Evolutionary conservation across 768 basidiomycete species (phyloP).

Genomic region (Tulasnella sp.): DNA sequence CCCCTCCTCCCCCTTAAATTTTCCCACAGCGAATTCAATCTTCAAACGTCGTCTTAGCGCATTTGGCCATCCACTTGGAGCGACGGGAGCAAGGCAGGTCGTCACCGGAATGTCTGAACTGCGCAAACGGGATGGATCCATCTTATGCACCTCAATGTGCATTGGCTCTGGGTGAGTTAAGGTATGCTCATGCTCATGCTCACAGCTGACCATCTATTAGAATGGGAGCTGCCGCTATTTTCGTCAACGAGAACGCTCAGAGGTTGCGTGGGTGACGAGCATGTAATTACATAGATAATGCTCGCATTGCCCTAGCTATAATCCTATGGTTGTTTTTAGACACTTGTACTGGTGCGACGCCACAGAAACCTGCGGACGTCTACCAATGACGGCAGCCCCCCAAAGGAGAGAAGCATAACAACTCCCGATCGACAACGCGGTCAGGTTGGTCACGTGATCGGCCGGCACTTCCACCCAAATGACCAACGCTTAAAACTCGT

Average conservation of each 20-base stretch:
- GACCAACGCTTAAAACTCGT: too few species aligned
- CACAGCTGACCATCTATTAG: not conserved
- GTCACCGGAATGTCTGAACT: conserved; percentile 32
- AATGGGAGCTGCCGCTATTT: conserved; percentile 15
- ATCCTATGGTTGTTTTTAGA: too few species aligned
- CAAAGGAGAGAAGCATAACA: too few species aligned
- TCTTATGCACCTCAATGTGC: conserved; percentile 34
- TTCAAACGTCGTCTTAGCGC: conserved; percentile 16
- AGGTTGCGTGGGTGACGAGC: too few species aligned
- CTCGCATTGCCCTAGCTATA: too few species aligned
- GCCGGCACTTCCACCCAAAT: not conserved
- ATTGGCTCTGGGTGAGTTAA: conserved; percentile 23
- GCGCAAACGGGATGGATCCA: conserved; percentile 30
- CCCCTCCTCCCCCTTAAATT: not conserved
- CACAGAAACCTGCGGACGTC: too few species aligned
- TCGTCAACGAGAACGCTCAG: conserved; percentile 10
- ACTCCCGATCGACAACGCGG: not conserved
- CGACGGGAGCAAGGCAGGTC: conserved; percentile 31
- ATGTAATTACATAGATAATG: too few species aligned
- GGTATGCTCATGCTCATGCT: not conserved
- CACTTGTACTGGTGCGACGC: too few species aligned
- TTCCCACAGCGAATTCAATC: not conserved
- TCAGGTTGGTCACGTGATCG: not conserved
- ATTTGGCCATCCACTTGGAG: conserved; percentile 20
- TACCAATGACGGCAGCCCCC: too few species aligned